Evolutionary conservation across 140 eudicot genomes (phyloP), one percentile per base, ranked within the genome.

Genomic region (Artemisia princeps): DNA sequence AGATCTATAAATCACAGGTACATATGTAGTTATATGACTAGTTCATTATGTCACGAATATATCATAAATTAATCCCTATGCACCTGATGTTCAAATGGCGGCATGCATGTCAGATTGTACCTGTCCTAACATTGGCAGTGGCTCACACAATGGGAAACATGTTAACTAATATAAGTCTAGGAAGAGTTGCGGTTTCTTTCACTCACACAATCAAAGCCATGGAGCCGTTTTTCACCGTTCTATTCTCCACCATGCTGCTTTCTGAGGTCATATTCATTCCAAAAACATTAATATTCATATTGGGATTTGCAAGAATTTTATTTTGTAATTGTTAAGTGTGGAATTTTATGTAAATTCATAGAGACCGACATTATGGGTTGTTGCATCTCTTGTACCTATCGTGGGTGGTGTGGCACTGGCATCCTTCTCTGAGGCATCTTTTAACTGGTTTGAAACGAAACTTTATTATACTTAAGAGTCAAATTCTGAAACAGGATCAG

Each of bases 151-250:
- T 92, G 73, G 98, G 98, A 6, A 92, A 92, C 62, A 83, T 88
- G 15, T 81, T 92, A 63, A 92, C 98, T 5, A 92, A 88, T 67
- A 77, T 92, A 53, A 92, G 98, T 80, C 76, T 92, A 1, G 98
- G 96, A 24, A 92, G 64, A 79, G 98, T 92, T 53, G 87, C 94
- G 5, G 98, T 92, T 70, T 92, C 98, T 5, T 92, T 92, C 79
- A 92, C 98, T 64, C 96, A 92, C 80, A 92, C 98, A 2, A 88
- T 92, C 70, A 92, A 92, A 83, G 95, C 98, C 4, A 88, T 92
- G 98, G 98, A 92, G 74, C 98, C 98, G 2, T 92, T 92, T 74
- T 92, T 92, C 83, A 82, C 98, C 2, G 98, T 92, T 57, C 13
- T 92, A 14, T 78, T 92, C 55, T 83, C 96, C 28, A 76, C 80